Percentiles rank a stretch among this genome's conserved stretches.
Conservation (phyloP, 2,329 filamentous ascomycete genomes). For the Alternaria brassicae region DNA sequence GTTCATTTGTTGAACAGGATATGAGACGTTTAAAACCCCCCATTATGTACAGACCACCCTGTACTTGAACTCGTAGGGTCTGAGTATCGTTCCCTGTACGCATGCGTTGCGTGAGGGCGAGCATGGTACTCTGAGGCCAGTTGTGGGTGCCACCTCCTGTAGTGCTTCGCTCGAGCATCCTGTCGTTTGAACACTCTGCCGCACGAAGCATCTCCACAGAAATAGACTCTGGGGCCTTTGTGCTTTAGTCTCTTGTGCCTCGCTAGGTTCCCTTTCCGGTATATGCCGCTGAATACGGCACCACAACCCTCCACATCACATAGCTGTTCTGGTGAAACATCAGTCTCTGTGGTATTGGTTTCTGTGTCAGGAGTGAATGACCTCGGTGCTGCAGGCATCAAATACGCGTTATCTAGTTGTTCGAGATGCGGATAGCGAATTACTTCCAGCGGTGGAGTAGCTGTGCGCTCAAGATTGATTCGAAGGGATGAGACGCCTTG, state of each 20-base stretch:
- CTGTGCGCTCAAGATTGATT: too few species aligned
- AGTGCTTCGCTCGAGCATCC: slow-evolving; percentile 19
- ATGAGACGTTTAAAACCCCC: too few species aligned
- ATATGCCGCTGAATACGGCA: neutral
- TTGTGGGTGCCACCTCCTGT: neutral
- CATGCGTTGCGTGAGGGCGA: neutral
- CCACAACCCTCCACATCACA: neutral
- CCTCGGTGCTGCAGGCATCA: too few species aligned
- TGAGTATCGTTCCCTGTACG: neutral
- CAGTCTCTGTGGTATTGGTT: too few species aligned
- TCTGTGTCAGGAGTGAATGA: too few species aligned
- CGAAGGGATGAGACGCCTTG: too few species aligned
- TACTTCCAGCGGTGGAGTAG: too few species aligned
- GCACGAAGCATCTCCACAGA: neutral
- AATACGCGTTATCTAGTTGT: too few species aligned
- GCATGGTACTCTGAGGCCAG: neutral
- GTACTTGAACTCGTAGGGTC: neutral
- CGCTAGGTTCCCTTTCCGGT: neutral
- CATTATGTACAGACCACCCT: too few species aligned
- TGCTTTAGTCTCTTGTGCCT: neutral
- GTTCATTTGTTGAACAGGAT: too few species aligned
- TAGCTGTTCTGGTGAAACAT: too few species aligned
- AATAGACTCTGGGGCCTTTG: neutral
- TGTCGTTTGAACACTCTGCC: neutral
- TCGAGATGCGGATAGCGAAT: too few species aligned